Conservation (phyloP, 129 eudicot genomes). For the Glebionis coronaria region DNA sequence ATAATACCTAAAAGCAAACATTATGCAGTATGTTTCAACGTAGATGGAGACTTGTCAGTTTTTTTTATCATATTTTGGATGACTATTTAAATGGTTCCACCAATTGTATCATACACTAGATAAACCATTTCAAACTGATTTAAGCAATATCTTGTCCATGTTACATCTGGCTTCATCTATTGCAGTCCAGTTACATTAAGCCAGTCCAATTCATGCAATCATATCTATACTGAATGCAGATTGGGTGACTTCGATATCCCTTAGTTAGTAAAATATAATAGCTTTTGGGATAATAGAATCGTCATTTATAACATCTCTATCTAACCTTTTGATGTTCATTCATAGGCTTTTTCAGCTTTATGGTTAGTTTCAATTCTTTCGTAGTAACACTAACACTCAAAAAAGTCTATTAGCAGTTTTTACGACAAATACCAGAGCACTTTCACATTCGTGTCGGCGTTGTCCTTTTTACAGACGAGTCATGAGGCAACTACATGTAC, state of each 20-base stretch:
- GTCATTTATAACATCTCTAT: background rate
- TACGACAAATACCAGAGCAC: no score
- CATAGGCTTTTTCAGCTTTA: background rate
- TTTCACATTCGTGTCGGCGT: no score
- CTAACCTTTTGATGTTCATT: background rate
- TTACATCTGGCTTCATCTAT: background rate
- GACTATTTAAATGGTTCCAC: background rate
- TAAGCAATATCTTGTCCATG: background rate
- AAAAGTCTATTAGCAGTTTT: no score
- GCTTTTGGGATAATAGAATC: background rate
- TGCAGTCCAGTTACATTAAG: slow-evolving; percentile 9
- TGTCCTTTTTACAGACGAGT: no score
- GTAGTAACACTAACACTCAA: background rate
- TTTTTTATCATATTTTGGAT: background rate
- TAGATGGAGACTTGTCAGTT: background rate
- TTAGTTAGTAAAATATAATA: background rate
- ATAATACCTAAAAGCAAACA: background rate
- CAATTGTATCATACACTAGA: background rate
- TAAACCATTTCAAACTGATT: background rate
- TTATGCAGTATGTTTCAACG: background rate
- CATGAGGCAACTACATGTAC: no score
- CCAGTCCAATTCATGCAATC: background rate
- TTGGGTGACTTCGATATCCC: background rate
- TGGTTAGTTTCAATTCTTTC: background rate
- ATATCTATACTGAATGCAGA: slow-evolving; percentile 10